Evolutionary conservation across 805 yeast genomes (phyloP).

Genomic region (Kuraishia hungarica): DNA sequence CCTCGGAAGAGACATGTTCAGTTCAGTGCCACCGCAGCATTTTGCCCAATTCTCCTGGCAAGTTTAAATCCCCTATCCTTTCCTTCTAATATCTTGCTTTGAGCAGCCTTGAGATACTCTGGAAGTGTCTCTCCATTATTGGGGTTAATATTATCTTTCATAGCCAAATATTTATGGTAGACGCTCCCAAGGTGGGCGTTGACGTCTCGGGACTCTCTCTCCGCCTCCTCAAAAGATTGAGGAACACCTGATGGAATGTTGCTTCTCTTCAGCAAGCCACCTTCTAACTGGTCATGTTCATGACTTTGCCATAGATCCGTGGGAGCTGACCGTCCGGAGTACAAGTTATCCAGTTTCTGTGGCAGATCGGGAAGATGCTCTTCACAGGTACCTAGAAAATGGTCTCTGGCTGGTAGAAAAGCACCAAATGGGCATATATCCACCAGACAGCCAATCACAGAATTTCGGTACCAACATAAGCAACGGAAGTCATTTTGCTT

Average conservation of each 20-base stretch:
- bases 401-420: constrained; percentile 38
- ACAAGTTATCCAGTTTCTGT: neutral
- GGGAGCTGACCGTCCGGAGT: neutral
- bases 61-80: neutral
- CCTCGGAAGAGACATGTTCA: no score
- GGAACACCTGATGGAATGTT: neutral
- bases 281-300: neutral
- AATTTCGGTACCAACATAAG: constrained; percentile 16
- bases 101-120: neutral
- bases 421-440: constrained; percentile 33
- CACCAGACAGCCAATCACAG: constrained; percentile 28
- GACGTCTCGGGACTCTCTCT: constrained; percentile 12
- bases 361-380: constrained; percentile 23
- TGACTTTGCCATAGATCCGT: neutral
- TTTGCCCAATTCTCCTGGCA: neutral
- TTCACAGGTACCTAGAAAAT: constrained; percentile 19
- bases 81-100: neutral
- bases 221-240: neutral
- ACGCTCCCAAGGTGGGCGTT: constrained; percentile 9
- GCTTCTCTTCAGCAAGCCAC: neutral
- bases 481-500: neutral
- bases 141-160: neutral
- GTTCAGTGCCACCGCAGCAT: neutral
- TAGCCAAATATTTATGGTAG: neutral
- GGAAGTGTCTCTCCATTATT: neutral